Conservation (phyloP, 75 land plant genomes). For the Pinus tabuliformis region DNA sequence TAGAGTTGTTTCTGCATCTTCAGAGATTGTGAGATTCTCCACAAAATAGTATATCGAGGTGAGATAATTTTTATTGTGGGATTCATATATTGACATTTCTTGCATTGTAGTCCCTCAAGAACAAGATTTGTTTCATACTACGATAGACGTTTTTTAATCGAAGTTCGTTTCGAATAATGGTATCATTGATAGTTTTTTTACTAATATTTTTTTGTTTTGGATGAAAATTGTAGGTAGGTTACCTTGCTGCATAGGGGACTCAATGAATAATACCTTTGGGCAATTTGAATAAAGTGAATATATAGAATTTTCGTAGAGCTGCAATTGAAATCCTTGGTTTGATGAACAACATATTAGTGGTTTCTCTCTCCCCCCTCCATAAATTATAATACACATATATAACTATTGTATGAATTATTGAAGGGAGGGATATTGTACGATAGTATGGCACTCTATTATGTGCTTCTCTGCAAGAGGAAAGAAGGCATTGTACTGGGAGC, state of each 20-base stretch:
- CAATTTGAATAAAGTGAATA: constrained; percentile 49
- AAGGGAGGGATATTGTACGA: no score
- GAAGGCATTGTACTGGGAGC: neutral
- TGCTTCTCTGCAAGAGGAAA: no score
- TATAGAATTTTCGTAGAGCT: constrained; percentile 48
- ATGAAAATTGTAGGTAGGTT: constrained; percentile 57
- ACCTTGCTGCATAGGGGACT: constrained; percentile 89
- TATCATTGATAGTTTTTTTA: neutral
- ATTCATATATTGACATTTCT: neutral
- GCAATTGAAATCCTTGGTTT: constrained; percentile 53
- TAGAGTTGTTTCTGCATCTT: constrained; percentile 31
- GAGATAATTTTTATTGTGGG: neutral
- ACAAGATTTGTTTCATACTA: no score
- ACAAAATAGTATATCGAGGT: constrained; percentile 64
- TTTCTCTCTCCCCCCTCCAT: no score
- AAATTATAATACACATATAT: no score
- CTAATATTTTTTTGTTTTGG: neutral
- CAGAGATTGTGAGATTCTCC: constrained; percentile 83
- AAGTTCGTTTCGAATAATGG: neutral
- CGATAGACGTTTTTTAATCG: no score
- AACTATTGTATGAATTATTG: no score
- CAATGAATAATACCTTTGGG: constrained; percentile 75
- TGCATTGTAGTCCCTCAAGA: no score
- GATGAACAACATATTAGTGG: constrained; percentile 63
- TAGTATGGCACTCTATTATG: no score